These are phyloP conservation scores for Colletotrichum simmondsii DNA, from an alignment of 2,329 filamentous ascomycete species.

Conservation along the genomic window DNA sequence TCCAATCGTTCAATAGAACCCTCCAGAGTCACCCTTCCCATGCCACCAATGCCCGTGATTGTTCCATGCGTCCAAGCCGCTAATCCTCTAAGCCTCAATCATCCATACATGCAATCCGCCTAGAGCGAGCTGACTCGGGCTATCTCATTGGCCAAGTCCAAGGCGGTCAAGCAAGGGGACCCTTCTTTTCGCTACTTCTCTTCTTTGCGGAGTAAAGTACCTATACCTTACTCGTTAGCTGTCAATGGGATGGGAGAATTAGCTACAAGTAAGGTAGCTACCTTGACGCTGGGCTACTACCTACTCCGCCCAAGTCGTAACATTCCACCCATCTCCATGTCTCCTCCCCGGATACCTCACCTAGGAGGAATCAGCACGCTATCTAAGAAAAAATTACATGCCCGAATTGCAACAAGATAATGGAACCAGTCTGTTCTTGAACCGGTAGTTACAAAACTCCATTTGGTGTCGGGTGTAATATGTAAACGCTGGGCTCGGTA, in stretches of 20 bases:
- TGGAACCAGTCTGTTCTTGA: not conserved
- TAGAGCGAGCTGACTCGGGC: not conserved
- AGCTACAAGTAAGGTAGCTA: too few relatives aligned
- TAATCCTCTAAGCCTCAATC: slow-evolving; percentile 35
- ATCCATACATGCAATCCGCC: slow-evolving; percentile 12
- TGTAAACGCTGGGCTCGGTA: not conserved
- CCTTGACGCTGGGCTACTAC: too few relatives aligned
- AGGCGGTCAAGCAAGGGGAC: not conserved
- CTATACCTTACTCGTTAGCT: not conserved
- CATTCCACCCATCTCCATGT: not conserved
- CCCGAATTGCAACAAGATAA: not conserved
- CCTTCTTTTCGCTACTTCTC: not conserved
- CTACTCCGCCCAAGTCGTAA: not conserved
- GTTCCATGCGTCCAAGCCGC: slow-evolving; percentile 22
- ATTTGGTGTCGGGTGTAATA: not conserved
- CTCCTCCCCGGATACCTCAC: not conserved
- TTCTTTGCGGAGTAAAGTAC: not conserved
- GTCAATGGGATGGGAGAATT: not conserved
- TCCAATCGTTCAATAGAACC: slow-evolving; percentile 17
- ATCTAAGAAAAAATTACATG: too few relatives aligned
- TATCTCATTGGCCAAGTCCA: not conserved
- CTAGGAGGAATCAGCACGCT: too few relatives aligned
- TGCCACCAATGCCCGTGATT: slow-evolving; percentile 1
- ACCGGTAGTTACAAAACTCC: not conserved
- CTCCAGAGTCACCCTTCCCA: not conserved